Base-by-base conservation (phyloP, 2,329 filamentous ascomycete species). In the Diaporthe destruens region DNA sequence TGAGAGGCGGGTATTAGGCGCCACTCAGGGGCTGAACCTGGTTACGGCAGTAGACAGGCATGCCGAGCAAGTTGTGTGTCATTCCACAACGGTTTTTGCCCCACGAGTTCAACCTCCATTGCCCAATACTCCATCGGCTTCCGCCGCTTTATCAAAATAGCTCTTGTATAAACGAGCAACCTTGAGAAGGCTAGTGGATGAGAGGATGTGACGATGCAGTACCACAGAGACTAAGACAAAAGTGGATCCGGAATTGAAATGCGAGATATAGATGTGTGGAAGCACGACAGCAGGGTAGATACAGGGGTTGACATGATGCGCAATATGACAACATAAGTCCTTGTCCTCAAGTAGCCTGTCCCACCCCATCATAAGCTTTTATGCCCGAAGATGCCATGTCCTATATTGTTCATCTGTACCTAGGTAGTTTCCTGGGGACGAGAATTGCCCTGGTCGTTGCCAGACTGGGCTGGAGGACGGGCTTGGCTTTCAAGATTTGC, bases 221-320 rank as follows among this genome's bases (percentile, higher is more conserved):
- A 11, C 20, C 44, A 36, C 44, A 36, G 42, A 32, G 23, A 32
- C n/a, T n/a, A 23, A 42, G n/a, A 69, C 8, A 11, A 36, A 12
- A 42, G 36, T 55, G n/a, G 39, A 29, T 36, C n/a, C 25, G 12
- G 23, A 25, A 7, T 29, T 42, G n/a, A 9, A 6, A n/a, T 42
- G 56, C 56, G 18, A 59, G 56, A 59, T 59, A 59, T 39, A 59
- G 34, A 29, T 20, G 23, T 59, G 56, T 42, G 56, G 56, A 36
- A 59, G 14, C n/a, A 59, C 56, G 18, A 39, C 36, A 25, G 55
- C 14, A 7, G n/a, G 5, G n/a, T 39, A 25, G 8, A 25, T 36
- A 20, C 57, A 61, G 36, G 57, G 39, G 3, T 61, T 25, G 23
- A 29, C 16, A 20, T 14, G 20, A 16, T 14, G n/a, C 20, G 25